Evolutionary conservation across 2,329 filamentous ascomycete genomes (phyloP).

Genomic region (Fusarium decemcellulare): DNA sequence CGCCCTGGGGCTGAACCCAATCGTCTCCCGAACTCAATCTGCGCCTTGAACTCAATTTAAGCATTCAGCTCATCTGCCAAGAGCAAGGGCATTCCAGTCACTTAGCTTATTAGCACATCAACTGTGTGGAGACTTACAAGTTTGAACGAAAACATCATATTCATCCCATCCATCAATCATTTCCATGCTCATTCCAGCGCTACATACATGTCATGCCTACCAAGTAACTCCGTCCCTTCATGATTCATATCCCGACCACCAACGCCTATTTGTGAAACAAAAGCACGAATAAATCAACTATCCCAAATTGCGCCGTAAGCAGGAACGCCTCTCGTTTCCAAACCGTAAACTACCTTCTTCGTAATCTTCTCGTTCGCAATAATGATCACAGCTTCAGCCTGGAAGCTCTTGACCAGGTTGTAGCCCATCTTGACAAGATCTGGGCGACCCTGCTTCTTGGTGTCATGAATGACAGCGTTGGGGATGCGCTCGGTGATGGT

Average conservation of each 20-base stretch:
- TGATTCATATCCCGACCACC: not conserved
- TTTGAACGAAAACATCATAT: constrained; percentile 4
- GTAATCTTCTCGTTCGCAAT: constrained; percentile 80
- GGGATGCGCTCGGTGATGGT: constrained; percentile 71
- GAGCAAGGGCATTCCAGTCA: constrained; percentile 13
- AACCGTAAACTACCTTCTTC: constrained; percentile 75
- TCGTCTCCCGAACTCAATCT: not conserved
- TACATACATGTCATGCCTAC: not conserved
- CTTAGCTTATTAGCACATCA: not conserved
- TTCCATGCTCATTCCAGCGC: constrained; percentile 3
- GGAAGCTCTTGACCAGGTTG: constrained; percentile 69
- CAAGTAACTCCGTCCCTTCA: not conserved
- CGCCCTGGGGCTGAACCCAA: not conserved
- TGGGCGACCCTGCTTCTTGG: constrained; percentile 70
- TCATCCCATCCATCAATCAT: constrained; percentile 13
- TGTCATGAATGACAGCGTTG: constrained; percentile 78
- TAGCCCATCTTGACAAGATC: constrained; percentile 65
- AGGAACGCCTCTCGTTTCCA: constrained; percentile 75
- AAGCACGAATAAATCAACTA: constrained; percentile 44
- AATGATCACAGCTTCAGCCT: constrained; percentile 79
- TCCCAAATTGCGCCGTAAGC: constrained; percentile 84
- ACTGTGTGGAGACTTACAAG: not conserved
- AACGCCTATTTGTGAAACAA: constrained; percentile 5
- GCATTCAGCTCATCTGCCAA: constrained; percentile 11
- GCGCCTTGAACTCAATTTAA: constrained; percentile 21